Evolutionary conservation across 257 asterid genomes (phyloP), one percentile per base, ranked within the genome.

Genomic region (Craterostigma plantagineum): DNA sequence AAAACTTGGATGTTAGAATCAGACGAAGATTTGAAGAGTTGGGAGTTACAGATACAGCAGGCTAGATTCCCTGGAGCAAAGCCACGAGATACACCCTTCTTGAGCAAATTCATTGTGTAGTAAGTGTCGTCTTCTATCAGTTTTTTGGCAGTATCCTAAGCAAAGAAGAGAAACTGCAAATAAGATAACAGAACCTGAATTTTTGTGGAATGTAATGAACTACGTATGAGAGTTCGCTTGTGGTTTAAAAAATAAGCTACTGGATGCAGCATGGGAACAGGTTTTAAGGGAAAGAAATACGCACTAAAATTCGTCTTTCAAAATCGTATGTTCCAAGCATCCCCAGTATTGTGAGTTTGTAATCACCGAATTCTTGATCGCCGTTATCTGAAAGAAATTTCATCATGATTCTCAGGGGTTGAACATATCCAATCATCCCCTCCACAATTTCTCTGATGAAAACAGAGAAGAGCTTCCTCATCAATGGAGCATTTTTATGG

Each of bases 291-390:
- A n/a, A n/a, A 52, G 33, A 52, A 55, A 56, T 54, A 47, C 75
- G 43, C 57, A 86, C 97, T 82, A 82, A 70, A 61, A 87, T 87
- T 70, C 72, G 73, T 66, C 77, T 82, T 59, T 87, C 98, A 42
- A 87, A 87, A 64, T 87, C 95, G 55, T 82, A 87, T 38, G 77
- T 79, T 36, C 95, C 98, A 48, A 87, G 95, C 82, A 87, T 82
- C 58, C 93, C 98, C 59, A 82, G 55, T 62, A 87, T 77, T 34
- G 91, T 82, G 37, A 61, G 82, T 59, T 83, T 87, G 52, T 82
- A 75, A 64, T 87, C 98, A 48, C 98, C 98, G 61, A 82, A 87
- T 68, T 87, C 95, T 60, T 76, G 95, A 53, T 64, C 68, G 52
- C 80, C 91, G 55, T 73, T 86, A 49, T 82, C 92, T 27, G 95